phyloP scores from a whole-genome alignment of 2,329 filamentous ascomycete genomes.

The Zymoseptoria pseudotritici region DNA sequence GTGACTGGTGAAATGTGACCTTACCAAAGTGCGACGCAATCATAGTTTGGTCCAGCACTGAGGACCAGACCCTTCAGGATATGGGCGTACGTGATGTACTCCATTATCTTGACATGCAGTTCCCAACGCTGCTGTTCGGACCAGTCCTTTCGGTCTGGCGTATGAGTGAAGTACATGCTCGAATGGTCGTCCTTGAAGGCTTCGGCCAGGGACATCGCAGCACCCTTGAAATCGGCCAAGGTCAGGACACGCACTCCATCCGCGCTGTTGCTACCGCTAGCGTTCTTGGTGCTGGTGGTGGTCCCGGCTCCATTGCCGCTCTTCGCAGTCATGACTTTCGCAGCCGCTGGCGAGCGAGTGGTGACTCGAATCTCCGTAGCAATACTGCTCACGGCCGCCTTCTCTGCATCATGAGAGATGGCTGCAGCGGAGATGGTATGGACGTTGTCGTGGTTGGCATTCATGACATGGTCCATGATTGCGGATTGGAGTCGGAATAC shows the following conservation, averaged over 20 bases:
- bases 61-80: slow-evolving; percentile 67
- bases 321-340: slow-evolving; percentile 6
- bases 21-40: slow-evolving; percentile 73
- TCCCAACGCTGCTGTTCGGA: slow-evolving; percentile 64
- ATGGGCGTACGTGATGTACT: slow-evolving; percentile 69
- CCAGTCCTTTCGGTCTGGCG: slow-evolving; percentile 57
- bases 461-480: slow-evolving; percentile 36
- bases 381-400: slow-evolving; percentile 32
- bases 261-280: slow-evolving; percentile 24
- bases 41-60: slow-evolving; percentile 66
- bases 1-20: slow-evolving; percentile 27
- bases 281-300: neutral
- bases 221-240: slow-evolving; percentile 62
- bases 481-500: slow-evolving; percentile 25
- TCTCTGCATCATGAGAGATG: slow-evolving; percentile 21
- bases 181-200: slow-evolving; percentile 71
- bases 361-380: slow-evolving; percentile 5
- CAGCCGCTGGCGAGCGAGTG: slow-evolving; percentile 8
- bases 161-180: slow-evolving; percentile 66
- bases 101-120: slow-evolving; percentile 69
- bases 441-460: slow-evolving; percentile 17
- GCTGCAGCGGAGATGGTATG: slow-evolving; percentile 26
- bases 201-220: slow-evolving; percentile 64
- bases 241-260: slow-evolving; percentile 55
- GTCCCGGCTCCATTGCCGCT: slow-evolving; percentile 1